Conservation (phyloP, 371 early-diverging fungal species). For the Quaeritorhiza haematococci region DNA sequence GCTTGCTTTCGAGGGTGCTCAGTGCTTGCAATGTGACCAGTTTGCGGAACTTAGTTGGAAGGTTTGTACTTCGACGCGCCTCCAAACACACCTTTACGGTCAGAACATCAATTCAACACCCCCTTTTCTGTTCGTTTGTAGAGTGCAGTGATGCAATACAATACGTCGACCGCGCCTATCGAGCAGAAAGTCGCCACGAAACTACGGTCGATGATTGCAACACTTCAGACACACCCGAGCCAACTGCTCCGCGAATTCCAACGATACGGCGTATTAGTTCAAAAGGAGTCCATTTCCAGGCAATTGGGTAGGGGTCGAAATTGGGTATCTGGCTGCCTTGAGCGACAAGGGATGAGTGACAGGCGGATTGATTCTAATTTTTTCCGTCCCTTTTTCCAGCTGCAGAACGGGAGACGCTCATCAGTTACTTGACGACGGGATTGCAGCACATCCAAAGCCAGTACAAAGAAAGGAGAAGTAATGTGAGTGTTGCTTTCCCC, state of each 20-base stretch:
- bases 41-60: constrained; percentile 23
- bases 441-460: constrained; percentile 22
- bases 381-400: constrained; percentile 16
- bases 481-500: too few relatives aligned
- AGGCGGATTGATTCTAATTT: too few relatives aligned
- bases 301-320: constrained; percentile 24
- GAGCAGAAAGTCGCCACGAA: constrained; percentile 26
- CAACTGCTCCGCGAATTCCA: constrained; percentile 48
- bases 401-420: constrained; percentile 34
- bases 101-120: too few relatives aligned
- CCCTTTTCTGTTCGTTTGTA: constrained; percentile 4
- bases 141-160: constrained; percentile 26
- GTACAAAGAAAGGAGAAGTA: constrained; percentile 26
- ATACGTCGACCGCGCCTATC: constrained; percentile 13
- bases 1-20: constrained; percentile 8
- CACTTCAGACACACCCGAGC: constrained; percentile 32
- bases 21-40: constrained; percentile 13
- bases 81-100: background rate
- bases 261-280: constrained; percentile 29
- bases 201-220: constrained; percentile 27
- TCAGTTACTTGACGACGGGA: constrained; percentile 24
- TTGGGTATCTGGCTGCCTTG: background rate
- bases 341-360: background rate
- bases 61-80: constrained; percentile 8
- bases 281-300: constrained; percentile 23